phyloP scores from a whole-genome alignment of 345 rosid genomes.

The Capsella bursapastoris region DNA sequence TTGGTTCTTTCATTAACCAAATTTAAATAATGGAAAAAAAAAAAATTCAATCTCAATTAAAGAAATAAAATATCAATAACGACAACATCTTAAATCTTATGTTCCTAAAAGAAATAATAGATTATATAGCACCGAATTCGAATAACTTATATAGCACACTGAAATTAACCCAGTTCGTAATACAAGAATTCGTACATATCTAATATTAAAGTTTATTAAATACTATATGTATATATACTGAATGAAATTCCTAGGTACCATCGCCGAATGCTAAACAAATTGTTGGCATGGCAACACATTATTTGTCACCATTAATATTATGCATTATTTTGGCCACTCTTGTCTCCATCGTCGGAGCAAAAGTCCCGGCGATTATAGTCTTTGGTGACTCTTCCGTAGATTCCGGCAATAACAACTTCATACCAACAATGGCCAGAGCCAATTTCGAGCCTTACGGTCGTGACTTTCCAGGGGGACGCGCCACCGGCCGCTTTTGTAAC shows the following conservation, averaged over 20 bases:
- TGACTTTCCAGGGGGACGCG: constrained; percentile 52
- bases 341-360: constrained; percentile 40
- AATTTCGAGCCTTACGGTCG: constrained; percentile 70
- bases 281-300: constrained; percentile 37
- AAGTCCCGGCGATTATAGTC: constrained; percentile 62
- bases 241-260: constrained; percentile 35
- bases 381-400: constrained; percentile 75
- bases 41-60: not conserved
- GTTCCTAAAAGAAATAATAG: not conserved
- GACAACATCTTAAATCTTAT: constrained; percentile 24
- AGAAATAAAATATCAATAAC: constrained; percentile 9
- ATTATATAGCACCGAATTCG: constrained; percentile 35
- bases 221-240: constrained; percentile 21
- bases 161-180: constrained; percentile 18
- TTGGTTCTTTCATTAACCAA: constrained; percentile 3
- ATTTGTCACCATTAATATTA: constrained; percentile 16
- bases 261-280: constrained; percentile 38
- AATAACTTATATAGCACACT: constrained; percentile 33
- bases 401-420: constrained; percentile 65
- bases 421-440: constrained; percentile 57
- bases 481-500: constrained; percentile 69
- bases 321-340: constrained; percentile 31
- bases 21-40: not conserved
- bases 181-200: not conserved
- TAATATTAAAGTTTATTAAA: not conserved